Conservation (phyloP, 129 eudicot genomes). For the Centaurea solstitialis region DNA sequence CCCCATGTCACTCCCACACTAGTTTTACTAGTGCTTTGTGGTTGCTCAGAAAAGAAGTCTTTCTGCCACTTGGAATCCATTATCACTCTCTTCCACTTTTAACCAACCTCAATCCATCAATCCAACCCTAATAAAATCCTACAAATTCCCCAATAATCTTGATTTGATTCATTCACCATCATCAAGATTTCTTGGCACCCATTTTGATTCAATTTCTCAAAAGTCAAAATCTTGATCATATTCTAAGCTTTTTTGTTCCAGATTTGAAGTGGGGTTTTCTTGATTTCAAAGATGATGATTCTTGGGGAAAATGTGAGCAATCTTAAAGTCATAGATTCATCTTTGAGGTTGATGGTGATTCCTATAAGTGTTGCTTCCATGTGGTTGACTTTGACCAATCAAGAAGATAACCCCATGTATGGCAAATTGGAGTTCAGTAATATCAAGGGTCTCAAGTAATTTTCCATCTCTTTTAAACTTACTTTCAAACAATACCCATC, state of each 20-base stretch:
- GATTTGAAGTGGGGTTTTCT: constrained; percentile 21
- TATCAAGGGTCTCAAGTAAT: constrained; percentile 79
- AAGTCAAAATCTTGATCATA: constrained; percentile 12
- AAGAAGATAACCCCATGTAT: constrained; percentile 57
- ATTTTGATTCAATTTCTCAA: constrained; percentile 10
- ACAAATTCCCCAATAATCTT: constrained; percentile 16
- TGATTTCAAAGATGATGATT: constrained; percentile 41
- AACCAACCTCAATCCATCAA: constrained; percentile 33
- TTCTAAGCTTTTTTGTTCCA: constrained; percentile 1
- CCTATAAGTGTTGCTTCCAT: constrained; percentile 79
- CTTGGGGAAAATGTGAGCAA: constrained; percentile 44
- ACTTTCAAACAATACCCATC: neutral
- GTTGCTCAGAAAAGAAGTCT: constrained; percentile 13
- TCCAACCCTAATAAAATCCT: constrained; percentile 4
- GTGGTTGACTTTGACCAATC: constrained; percentile 71
- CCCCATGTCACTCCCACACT: constrained; percentile 17
- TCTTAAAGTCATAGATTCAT: constrained; percentile 60
- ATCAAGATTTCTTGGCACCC: constrained; percentile 18
- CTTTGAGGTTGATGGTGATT: constrained; percentile 65
- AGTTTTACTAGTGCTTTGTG: constrained; percentile 8
- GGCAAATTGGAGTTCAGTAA: constrained; percentile 64
- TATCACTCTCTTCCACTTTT: constrained; percentile 33
- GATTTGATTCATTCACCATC: constrained; percentile 4
- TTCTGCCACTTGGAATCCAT: constrained; percentile 39
- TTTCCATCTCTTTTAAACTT: neutral